Conservation (phyloP, 179 eudicot species). For the Vitellaria paradoxa region DNA sequence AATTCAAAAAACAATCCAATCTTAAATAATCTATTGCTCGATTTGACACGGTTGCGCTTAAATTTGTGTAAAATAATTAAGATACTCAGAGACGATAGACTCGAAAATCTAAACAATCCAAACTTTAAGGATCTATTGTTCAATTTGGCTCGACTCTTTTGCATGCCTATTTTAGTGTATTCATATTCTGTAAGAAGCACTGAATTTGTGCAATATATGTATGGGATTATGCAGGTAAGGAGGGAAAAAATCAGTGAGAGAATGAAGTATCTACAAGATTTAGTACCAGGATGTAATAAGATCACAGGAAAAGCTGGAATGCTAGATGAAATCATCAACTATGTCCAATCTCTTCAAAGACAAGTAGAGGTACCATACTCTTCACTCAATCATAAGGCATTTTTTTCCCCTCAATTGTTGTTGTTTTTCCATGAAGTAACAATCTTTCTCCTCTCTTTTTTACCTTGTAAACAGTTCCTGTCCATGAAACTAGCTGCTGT, state of each 20-base stretch:
- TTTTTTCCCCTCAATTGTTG: neutral
- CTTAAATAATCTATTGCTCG: no score
- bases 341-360: constrained; percentile 92
- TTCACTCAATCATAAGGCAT: neutral
- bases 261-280: constrained; percentile 88
- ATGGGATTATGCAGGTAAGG: constrained; percentile 54
- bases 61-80: no score
- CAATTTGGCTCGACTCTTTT: no score
- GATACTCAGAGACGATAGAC: no score
- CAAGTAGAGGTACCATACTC: constrained; percentile 78
- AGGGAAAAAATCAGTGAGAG: constrained; percentile 94
- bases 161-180: no score
- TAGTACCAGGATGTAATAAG: constrained; percentile 94
- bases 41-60: no score
- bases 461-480: constrained; percentile 58
- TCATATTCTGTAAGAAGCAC: neutral
- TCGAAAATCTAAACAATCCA: no score
- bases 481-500: constrained; percentile 91
- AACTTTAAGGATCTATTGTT: no score
- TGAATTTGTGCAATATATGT: neutral
- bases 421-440: neutral
- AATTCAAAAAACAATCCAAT: no score
- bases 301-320: constrained; percentile 96
- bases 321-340: constrained; percentile 96
- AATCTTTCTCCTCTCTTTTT: neutral